phyloP scores from a whole-genome alignment of 768 basidiomycete species.

The Suillus tomentosus region DNA sequence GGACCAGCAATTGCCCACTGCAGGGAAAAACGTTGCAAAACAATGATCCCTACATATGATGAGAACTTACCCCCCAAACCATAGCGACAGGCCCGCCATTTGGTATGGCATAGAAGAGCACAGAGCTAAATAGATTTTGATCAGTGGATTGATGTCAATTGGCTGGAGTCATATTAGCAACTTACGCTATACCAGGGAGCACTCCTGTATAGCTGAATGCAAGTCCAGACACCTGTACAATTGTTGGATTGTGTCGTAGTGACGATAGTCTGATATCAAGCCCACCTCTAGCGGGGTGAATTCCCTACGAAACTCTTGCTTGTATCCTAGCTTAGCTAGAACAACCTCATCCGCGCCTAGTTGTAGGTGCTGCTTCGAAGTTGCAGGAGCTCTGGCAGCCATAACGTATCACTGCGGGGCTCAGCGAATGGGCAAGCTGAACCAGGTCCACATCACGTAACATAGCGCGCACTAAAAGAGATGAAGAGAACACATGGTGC shows the following conservation, averaged over 20 bases:
- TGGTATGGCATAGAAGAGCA: constrained; percentile 10
- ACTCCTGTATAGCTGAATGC: constrained; percentile 34
- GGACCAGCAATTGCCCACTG: constrained; percentile 68
- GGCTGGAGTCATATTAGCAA: background rate
- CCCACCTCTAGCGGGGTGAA: constrained; percentile 21
- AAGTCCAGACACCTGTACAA: constrained; percentile 26
- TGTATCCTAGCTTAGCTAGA: constrained; percentile 30
- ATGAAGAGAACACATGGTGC: background rate
- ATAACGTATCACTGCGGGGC: background rate
- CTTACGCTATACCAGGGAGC: constrained; percentile 24
- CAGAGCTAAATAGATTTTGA: background rate
- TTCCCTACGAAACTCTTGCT: constrained; percentile 23
- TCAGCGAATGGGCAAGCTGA: background rate
- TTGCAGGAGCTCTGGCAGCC: background rate
- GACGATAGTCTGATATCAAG: background rate
- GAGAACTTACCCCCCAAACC: constrained; percentile 3
- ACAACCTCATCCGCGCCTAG: constrained; percentile 19
- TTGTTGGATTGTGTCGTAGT: background rate
- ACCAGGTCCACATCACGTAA: background rate
- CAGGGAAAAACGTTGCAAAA: background rate
- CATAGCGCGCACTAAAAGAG: background rate
- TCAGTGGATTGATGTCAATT: background rate
- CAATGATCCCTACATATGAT: background rate
- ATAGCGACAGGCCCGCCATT: constrained; percentile 3
- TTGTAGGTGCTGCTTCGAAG: background rate